phyloP scores from a whole-genome alignment of 2,329 filamentous ascomycete genomes.

The Pseudonectria buxi region DNA sequence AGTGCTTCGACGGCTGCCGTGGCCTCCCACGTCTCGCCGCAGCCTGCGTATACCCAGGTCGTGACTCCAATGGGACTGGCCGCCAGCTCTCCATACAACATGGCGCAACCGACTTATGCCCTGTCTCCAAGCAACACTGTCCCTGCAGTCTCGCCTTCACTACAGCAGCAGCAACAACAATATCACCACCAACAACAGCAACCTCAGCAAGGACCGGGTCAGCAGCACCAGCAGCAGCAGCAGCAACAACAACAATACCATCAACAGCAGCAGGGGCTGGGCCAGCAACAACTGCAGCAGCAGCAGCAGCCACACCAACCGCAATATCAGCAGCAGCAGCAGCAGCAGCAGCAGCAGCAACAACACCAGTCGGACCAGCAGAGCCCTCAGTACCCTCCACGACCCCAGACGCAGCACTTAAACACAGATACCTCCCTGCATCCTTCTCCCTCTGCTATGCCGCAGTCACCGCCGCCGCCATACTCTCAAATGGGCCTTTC shows the following conservation, averaged over 20 bases:
- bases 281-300: not conserved
- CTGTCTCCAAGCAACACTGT: not conserved
- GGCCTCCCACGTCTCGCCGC: not conserved
- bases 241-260: conserved; percentile 8
- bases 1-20: conserved; percentile 2
- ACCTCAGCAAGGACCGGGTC: conserved; percentile 2
- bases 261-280: conserved; percentile 1
- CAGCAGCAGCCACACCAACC: too few relatives aligned
- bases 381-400: conserved; percentile 1
- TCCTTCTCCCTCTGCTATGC: conserved; percentile 1
- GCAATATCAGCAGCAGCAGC: not conserved
- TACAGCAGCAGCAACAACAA: not conserved
- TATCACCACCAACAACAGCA: conserved; percentile 6
- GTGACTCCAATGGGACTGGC: conserved; percentile 5
- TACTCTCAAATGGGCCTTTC: conserved; percentile 11
- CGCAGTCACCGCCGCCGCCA: conserved; percentile 18
- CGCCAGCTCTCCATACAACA: conserved; percentile 9
- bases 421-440: conserved; percentile 5
- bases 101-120: conserved; percentile 16
- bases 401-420: conserved; percentile 7
- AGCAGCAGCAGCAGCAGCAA: conserved; percentile 1
- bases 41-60: conserved; percentile 2
- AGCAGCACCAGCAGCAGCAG: conserved; percentile 1
- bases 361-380: conserved; percentile 10
- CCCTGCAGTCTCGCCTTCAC: not conserved